Base-by-base conservation (phyloP, 1,139 yeast species). In the Lodderomyces pseudojiufengensis region DNA sequence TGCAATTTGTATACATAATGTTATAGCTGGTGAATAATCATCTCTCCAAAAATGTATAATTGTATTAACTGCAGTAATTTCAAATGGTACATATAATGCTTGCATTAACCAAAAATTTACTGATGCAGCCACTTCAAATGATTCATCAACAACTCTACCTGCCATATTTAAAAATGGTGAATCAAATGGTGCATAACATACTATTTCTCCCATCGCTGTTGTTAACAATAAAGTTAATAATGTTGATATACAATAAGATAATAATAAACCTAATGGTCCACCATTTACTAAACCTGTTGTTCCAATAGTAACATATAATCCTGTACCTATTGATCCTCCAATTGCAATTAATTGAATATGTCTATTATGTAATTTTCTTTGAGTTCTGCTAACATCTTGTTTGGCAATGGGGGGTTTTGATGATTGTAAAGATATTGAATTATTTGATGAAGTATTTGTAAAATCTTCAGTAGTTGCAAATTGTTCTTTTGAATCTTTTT, bases 51-150 rank as follows among this genome's bases (percentile, higher is more conserved):
- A 85, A 52, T 84, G 90, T 36, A 84, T 69, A 54, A 85, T 77
- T 26, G 84, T 76, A 50, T 85, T 84, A 26, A 82, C 90, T 12
- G 88, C 85, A 2, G 85, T 83, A 41, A 85, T 78, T 58, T 85
- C 95, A 53, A 80, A 84, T 0, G 95, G 95, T 40, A 85, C 81
- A 47, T 82, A 75, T 21, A 84, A 77, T 45, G 87, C 78, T 54
- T 84, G 83, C 58, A 84, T 68, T 42, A 84, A 65, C 78, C 85
- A 84, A 52, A 83, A 85, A 57, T 85, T 85, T 76, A 86, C 80
- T 10, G 88, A 84, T 7, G 85, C 80, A 63, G 83, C 82, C 44
- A 83, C 78, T 49, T 85, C 92, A 42, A 82, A 67, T 0, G 94
- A 81, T 40, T 82, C 85, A 59, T 75, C 80, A 24, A 73, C 72